Evolutionary conservation across 768 basidiomycete genomes (phyloP).

Genomic region (Mrakia hoshinonis): DNA sequence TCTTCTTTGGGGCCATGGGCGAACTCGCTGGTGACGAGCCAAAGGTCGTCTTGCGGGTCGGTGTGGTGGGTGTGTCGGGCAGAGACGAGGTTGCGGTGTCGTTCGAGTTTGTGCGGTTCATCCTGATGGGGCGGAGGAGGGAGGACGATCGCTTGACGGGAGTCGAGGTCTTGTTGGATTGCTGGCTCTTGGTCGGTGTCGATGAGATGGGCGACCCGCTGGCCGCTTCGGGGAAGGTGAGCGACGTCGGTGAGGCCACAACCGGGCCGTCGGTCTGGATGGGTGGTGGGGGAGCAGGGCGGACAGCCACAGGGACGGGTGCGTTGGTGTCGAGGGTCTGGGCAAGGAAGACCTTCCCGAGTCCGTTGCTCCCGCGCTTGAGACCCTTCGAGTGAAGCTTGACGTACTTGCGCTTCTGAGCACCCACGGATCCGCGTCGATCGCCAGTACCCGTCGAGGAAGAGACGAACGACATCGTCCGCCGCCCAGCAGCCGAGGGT

Average conservation of each 20-base stretch:
- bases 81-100: not conserved
- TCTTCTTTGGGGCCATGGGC: not conserved
- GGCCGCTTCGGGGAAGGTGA: not conserved
- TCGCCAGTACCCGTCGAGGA: not conserved
- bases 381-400: constrained; percentile 28
- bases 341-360: constrained; percentile 35
- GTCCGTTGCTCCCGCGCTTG: constrained; percentile 30
- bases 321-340: constrained; percentile 33
- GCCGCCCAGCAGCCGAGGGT: not conserved
- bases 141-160: constrained; percentile 7
- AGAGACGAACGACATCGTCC: constrained; percentile 18
- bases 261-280: not conserved
- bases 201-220: not conserved
- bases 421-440: not conserved
- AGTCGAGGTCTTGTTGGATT: not conserved
- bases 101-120: not conserved
- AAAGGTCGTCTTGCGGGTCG: not conserved
- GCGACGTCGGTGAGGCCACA: not conserved
- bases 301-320: not conserved
- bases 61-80: not conserved
- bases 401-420: constrained; percentile 1
- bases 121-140: not conserved
- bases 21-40: not conserved
- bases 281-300: not conserved
- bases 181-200: not conserved